These are phyloP conservation scores for Dichomitus squalens DNA, from an alignment of 1,284 basidiomycete species.

Conservation along the genomic window DNA sequence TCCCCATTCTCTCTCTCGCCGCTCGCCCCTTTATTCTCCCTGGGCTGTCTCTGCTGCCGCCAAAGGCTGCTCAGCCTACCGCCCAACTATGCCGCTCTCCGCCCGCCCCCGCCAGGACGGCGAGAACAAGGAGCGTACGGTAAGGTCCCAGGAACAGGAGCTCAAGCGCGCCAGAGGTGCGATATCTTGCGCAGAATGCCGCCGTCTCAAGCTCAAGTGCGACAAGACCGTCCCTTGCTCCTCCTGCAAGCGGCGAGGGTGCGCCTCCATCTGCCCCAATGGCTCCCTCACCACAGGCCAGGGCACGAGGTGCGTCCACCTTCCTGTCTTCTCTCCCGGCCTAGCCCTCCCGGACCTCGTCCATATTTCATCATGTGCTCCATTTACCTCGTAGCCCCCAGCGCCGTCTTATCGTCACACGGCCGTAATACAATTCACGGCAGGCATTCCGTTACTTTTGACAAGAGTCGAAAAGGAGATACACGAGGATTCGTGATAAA, in stretches of 20 bases:
- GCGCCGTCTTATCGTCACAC: neutral
- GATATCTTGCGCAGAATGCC: slow-evolving; percentile 73
- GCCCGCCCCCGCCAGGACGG: slow-evolving; percentile 23
- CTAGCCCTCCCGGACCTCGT: neutral
- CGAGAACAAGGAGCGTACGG: slow-evolving; percentile 41
- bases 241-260: slow-evolving; percentile 73
- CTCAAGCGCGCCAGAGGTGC: slow-evolving; percentile 71
- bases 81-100: slow-evolving; percentile 20
- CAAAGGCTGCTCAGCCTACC: neutral
- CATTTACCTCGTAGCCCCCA: neutral
- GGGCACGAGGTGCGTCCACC: slow-evolving; percentile 60
- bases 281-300: slow-evolving; percentile 56
- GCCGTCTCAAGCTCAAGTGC: slow-evolving; percentile 54
- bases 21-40: neutral
- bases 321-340: neutral
- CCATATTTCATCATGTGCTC: neutral
- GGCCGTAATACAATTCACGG: neutral
- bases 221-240: slow-evolving; percentile 67
- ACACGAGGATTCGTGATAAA: no score
- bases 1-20: neutral
- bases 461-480: no score
- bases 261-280: slow-evolving; percentile 69
- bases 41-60: neutral
- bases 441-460: no score
- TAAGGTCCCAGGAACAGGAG: slow-evolving; percentile 53